Evolutionary conservation across 371 early-diverging fungal species (phyloP).

Genomic region (Funneliformis caledonium): DNA sequence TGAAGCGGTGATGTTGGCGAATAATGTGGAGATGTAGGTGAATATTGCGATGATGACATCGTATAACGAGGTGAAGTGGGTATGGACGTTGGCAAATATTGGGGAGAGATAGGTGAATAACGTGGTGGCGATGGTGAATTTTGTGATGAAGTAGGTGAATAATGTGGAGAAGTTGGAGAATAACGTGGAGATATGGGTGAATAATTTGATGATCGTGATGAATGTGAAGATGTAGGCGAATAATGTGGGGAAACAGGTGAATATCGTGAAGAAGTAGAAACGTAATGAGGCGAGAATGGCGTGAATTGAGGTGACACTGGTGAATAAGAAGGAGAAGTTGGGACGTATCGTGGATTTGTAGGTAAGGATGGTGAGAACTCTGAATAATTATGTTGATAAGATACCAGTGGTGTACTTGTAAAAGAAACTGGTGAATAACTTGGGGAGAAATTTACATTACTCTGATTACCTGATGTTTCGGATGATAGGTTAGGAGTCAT

Average conservation of each 20-base stretch:
- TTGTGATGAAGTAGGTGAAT: not conserved
- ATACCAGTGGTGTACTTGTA: constrained; percentile 63
- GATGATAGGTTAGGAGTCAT: not conserved
- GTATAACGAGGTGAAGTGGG: too few species aligned
- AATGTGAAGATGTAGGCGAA: not conserved
- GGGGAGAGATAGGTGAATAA: not conserved
- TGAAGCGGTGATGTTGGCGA: not conserved
- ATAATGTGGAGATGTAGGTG: not conserved
- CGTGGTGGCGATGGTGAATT: not conserved
- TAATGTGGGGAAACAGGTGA: not conserved
- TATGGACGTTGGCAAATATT: not conserved
- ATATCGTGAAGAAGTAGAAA: not conserved
- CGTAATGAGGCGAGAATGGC: not conserved
- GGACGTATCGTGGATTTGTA: constrained; percentile 76
- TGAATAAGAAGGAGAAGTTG: constrained; percentile 71
- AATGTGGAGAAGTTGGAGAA: constrained; percentile 3
- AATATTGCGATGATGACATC: constrained; percentile 3
- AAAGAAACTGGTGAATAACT: constrained; percentile 77
- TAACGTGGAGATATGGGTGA: not conserved
- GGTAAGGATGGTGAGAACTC: constrained; percentile 73
- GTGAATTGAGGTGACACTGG: constrained; percentile 48
- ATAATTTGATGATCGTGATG: not conserved
- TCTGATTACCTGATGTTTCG: not conserved
- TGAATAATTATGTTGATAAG: constrained; percentile 48
- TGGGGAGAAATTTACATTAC: constrained; percentile 50